These are phyloP conservation scores for Verticillium albo-atrum DNA, from an alignment of 2,329 filamentous ascomycete species.

Conservation along the genomic window DNA sequence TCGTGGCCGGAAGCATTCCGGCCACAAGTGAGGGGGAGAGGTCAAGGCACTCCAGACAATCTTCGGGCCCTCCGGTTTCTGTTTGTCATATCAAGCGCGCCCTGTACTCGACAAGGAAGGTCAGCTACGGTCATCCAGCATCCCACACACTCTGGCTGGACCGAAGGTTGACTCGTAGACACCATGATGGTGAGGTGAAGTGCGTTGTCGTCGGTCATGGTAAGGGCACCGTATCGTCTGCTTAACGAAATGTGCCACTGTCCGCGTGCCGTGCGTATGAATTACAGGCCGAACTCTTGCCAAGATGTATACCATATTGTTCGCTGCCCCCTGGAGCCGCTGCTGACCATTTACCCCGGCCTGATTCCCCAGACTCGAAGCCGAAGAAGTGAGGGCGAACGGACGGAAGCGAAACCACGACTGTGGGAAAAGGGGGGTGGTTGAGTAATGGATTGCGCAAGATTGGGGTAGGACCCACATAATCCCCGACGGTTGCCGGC, in stretches of 20 bases:
- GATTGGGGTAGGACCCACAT: conserved; percentile 5
- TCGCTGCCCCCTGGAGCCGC: neutral
- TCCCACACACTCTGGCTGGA: neutral
- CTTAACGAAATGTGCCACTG: neutral
- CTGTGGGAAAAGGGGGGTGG: neutral
- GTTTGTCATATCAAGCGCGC: conserved; percentile 13
- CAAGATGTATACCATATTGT: neutral
- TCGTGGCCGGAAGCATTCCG: conserved; percentile 45
- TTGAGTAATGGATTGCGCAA: conserved; percentile 8
- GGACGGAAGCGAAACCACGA: neutral
- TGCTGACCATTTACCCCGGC: neutral
- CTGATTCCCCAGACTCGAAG: neutral
- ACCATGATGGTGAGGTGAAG: neutral
- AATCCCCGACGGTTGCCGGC: conserved; percentile 10
- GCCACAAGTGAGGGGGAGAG: conserved; percentile 25
- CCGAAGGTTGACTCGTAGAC: neutral
- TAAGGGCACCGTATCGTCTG: neutral
- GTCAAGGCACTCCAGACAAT: neutral
- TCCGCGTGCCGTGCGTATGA: neutral
- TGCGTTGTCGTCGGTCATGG: neutral
- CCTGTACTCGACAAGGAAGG: neutral
- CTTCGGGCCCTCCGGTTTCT: conserved; percentile 8
- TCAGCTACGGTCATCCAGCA: conserved; percentile 1
- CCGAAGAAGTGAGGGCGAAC: neutral
- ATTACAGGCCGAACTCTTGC: neutral